phyloP scores from a whole-genome alignment of 148 eudicot genomes.

The Diospyros lotus region DNA sequence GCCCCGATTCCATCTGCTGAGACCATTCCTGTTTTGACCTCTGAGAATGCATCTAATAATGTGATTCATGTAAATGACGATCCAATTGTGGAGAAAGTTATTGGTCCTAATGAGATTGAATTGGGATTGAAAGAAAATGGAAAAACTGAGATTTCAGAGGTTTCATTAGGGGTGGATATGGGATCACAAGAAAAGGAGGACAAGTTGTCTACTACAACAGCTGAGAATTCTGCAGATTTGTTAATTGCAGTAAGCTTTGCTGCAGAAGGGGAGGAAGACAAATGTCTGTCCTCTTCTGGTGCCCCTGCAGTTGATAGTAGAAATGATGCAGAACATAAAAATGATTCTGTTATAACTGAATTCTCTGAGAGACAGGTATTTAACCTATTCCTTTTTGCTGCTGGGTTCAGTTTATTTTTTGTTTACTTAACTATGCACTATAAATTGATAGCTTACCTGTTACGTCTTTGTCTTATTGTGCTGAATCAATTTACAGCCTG shows the following conservation, averaged over 20 bases:
- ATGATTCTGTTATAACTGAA: slow-evolving; percentile 36
- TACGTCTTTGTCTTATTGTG: not conserved
- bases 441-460: not conserved
- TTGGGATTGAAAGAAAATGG: slow-evolving; percentile 17
- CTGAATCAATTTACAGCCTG: slow-evolving; percentile 41
- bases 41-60: slow-evolving; percentile 8
- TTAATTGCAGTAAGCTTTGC: slow-evolving; percentile 4
- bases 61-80: slow-evolving; percentile 10
- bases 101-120: not conserved
- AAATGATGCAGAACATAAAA: slow-evolving; percentile 25
- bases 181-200: slow-evolving; percentile 13
- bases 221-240: slow-evolving; percentile 6
- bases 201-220: not conserved
- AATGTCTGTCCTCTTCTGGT: slow-evolving; percentile 14
- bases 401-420: not conserved
- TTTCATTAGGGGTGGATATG: slow-evolving; percentile 8
- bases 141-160: slow-evolving; percentile 13
- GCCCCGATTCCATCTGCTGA: slow-evolving; percentile 9
- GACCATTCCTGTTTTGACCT: slow-evolving; percentile 3
- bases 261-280: slow-evolving; percentile 17
- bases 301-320: slow-evolving; percentile 19
- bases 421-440: not conserved
- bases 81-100: not conserved
- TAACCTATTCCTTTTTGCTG: not conserved
- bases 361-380: slow-evolving; percentile 41